These are phyloP conservation scores for Calonectria hongkongensis DNA, from an alignment of 2,329 filamentous ascomycete species.

Conservation along the genomic window DNA sequence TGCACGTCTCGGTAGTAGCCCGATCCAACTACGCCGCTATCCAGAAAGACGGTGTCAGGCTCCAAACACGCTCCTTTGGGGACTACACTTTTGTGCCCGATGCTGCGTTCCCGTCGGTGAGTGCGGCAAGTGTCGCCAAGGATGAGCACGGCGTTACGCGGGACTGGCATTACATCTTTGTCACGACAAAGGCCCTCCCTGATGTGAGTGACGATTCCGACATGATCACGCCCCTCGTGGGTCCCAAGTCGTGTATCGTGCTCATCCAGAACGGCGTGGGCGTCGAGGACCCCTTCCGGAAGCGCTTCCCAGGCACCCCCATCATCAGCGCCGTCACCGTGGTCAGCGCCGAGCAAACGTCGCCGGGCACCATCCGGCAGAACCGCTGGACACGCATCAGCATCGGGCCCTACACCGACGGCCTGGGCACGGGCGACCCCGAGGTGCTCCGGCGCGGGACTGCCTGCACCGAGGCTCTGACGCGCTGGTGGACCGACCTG, in stretches of 20 bases:
- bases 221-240: conserved; percentile 77
- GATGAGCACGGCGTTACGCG: conserved; percentile 46
- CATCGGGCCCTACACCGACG: conserved; percentile 78
- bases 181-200: conserved; percentile 82
- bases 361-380: conserved; percentile 78
- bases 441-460: conserved; percentile 60
- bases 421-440: conserved; percentile 62
- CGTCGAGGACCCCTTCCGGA: conserved; percentile 80
- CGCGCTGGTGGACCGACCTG: conserved; percentile 70
- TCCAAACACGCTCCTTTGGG: conserved; percentile 81
- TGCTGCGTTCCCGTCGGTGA: conserved; percentile 77
- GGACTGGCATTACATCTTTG: conserved; percentile 77
- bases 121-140: conserved; percentile 67
- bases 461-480: conserved; percentile 69
- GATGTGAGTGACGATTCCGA: conserved; percentile 77
- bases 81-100: conserved; percentile 78
- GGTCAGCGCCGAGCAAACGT: conserved; percentile 79
- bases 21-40: conserved; percentile 83
- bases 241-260: conserved; percentile 73
- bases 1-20: conserved; percentile 81
- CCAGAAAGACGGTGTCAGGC: conserved; percentile 74
- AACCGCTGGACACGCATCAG: conserved; percentile 85
- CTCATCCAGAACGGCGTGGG: conserved; percentile 83
- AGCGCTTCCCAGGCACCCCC: conserved; percentile 75
- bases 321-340: conserved; percentile 83